phyloP scores from a whole-genome alignment of 805 yeast genomes.

The Wickerhamomyces bovis region DNA sequence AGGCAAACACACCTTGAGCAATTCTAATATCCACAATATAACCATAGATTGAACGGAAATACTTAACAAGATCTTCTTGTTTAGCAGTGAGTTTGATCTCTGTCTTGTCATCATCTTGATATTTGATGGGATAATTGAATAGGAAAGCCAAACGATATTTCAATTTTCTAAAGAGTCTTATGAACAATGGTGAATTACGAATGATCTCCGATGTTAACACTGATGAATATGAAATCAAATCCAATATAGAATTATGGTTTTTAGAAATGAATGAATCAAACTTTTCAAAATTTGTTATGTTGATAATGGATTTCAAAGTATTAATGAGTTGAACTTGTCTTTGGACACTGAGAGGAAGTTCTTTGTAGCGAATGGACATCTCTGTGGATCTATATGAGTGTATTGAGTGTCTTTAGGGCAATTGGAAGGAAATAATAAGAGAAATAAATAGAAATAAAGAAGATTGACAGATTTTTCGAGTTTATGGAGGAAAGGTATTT shows the following conservation, averaged over 20 bases:
- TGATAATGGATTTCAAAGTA: neutral
- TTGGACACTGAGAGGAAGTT: neutral
- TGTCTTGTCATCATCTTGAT: neutral
- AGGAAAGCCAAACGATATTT: neutral
- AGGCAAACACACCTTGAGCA: slow-evolving; percentile 9
- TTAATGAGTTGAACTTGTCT: neutral
- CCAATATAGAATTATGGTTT: slow-evolving; percentile 10
- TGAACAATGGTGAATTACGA: slow-evolving; percentile 9
- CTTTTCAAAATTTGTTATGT: slow-evolving; percentile 2
- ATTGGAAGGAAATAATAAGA: neutral
- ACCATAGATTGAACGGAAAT: slow-evolving; percentile 7
- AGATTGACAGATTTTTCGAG: too few species aligned
- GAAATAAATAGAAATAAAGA: neutral
- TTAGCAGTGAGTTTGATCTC: neutral
- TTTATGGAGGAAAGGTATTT: too few species aligned
- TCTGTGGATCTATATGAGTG: neutral
- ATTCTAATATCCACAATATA: slow-evolving; percentile 15
- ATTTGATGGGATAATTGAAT: neutral
- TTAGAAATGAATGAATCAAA: slow-evolving; percentile 3
- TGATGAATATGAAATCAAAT: slow-evolving; percentile 8
- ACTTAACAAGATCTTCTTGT: slow-evolving; percentile 3
- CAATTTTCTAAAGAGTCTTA: neutral
- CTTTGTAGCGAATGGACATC: neutral
- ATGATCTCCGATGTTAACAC: slow-evolving; percentile 9
- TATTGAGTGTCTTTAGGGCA: neutral